phyloP scores from a whole-genome alignment of 768 basidiomycete genomes.

The Mycena indigotica region DNA sequence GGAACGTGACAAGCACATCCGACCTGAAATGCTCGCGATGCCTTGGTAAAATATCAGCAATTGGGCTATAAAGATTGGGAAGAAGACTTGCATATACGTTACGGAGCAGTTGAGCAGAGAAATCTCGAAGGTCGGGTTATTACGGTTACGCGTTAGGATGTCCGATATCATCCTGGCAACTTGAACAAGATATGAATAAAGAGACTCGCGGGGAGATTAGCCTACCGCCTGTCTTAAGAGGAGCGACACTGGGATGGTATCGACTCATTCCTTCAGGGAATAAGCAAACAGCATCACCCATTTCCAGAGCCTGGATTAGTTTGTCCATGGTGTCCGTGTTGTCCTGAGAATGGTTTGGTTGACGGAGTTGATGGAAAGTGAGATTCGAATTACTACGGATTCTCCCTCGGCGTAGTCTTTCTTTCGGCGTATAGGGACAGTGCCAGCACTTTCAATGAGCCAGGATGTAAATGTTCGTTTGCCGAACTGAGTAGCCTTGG shows the following conservation, averaged over 20 bases:
- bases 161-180: conserved; percentile 84
- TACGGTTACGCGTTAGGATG: conserved; percentile 66
- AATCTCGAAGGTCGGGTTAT: conserved; percentile 71
- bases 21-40: conserved; percentile 87
- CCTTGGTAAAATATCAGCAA: conserved; percentile 39
- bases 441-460: conserved; percentile 88
- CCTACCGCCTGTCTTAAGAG: conserved; percentile 82
- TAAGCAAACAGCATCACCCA: conserved; percentile 77
- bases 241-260: conserved; percentile 85
- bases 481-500: conserved; percentile 87
- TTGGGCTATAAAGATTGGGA: conserved; percentile 4
- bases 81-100: conserved; percentile 65
- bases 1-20: conserved; percentile 84
- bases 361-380: too few species aligned
- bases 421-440: conserved; percentile 77
- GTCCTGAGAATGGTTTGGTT: conserved; percentile 45
- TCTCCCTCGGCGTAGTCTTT: conserved; percentile 62
- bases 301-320: conserved; percentile 61
- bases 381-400: conserved; percentile 1
- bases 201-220: neutral
- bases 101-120: conserved; percentile 77
- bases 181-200: conserved; percentile 29
- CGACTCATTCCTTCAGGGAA: conserved; percentile 89
- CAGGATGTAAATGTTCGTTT: conserved; percentile 83
- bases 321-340: conserved; percentile 66